Base-by-base conservation (phyloP, 768 basidiomycete species). In the Tephrocybe sp. region DNA sequence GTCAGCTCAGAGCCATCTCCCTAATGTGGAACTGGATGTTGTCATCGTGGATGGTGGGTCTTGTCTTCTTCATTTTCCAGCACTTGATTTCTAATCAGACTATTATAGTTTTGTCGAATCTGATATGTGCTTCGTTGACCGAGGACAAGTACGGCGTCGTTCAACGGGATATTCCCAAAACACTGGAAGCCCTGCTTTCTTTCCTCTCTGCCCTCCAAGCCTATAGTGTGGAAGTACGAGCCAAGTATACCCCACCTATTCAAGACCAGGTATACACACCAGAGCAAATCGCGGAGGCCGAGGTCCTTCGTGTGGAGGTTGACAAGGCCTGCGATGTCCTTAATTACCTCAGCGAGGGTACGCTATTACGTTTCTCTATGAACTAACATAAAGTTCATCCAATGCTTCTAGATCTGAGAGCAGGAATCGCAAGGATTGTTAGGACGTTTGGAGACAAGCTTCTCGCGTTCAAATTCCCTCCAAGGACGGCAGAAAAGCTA, bases 121-220 rank as follows among this genome's bases (percentile, higher is more conserved):
- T 93, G 7, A 75, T 80, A 6, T 86, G 84, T 52, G 81, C 85
- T 0, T 93, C 92, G 3, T 69, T 94, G 12, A 73, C 75, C 1
- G 93, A 93, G 65, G 92, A 95, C 68, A 76, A 78, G 17, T 93
- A 86, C 61, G 92, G 92, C 18, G 80, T 85, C 28, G 89, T 93
- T 11, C 93, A 94, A 64, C 76, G 88, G 10, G 93, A 94, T 62
- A 89, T 92, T 17, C 87, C 91, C 0, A 84, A 81, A 53, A 83
- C 92, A 24, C 65, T 95, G 2, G 92, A 95, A 65, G 86, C 87
- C 0, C 71, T 93, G 56, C 63, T 88, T 11, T 77, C 78, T 0
- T 88, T 86, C 70, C 74, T 91, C 17, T 63, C 66, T 1, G 86
- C 81, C 1, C 66, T 92, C 17, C 90, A 93, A 57, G 76, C 77